Evolutionary conservation across 306 rosid genomes (phyloP).

Genomic region (Erythrophleum fordii): DNA sequence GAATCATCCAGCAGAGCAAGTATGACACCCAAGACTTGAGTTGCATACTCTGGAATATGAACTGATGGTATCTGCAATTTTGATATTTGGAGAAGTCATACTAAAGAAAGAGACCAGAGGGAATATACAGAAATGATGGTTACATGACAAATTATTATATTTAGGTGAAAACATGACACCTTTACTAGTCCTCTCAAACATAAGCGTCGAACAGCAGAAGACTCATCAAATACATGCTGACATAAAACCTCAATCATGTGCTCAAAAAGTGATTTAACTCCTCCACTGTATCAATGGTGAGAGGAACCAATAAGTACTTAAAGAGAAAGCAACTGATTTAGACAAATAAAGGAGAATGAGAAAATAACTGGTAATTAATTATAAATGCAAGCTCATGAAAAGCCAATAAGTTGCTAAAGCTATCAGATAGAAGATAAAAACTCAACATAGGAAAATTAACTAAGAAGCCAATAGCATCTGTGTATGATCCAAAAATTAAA

Average conservation of each 20-base stretch:
- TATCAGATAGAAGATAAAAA: not conserved
- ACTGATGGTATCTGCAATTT: constrained; percentile 74
- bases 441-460: not conserved
- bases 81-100: constrained; percentile 33
- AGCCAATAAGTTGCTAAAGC: not conserved
- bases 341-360: not conserved
- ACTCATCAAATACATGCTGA: constrained; percentile 86
- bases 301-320: constrained; percentile 36
- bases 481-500: not conserved
- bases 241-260: constrained; percentile 87
- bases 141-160: constrained; percentile 16
- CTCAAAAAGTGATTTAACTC: constrained; percentile 79
- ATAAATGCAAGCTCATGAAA: not conserved
- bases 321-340: constrained; percentile 8
- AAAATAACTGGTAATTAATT: not conserved
- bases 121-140: not conserved
- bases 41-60: constrained; percentile 73
- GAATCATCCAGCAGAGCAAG: constrained; percentile 91
- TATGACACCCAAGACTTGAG: constrained; percentile 88
- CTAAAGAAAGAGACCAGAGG: constrained; percentile 11
- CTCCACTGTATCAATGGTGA: constrained; percentile 62
- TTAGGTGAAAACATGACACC: constrained; percentile 53
- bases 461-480: not conserved
- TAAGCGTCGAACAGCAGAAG: constrained; percentile 88
- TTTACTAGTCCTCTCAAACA: constrained; percentile 95